Evolutionary conservation across 2,329 filamentous ascomycete species (phyloP).

Genomic region (Leptographium procerum): DNA sequence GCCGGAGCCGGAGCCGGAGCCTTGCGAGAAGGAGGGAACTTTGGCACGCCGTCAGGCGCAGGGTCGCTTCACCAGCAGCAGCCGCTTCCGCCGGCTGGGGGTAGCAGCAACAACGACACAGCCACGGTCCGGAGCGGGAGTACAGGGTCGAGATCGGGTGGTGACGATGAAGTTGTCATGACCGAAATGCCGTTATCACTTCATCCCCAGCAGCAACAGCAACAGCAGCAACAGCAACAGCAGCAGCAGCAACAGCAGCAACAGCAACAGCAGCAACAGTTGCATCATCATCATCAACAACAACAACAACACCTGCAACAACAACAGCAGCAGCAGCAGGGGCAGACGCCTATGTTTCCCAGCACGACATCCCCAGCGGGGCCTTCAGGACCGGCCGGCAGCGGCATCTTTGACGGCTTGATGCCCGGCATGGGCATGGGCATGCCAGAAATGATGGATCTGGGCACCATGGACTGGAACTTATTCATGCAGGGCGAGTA

Average conservation of each 20-base stretch:
- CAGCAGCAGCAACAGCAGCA: conserved; percentile 25
- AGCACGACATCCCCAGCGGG: neutral
- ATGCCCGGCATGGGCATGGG: conserved; percentile 6
- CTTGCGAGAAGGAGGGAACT: too few species aligned
- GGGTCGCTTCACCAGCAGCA: neutral
- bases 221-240: conserved; percentile 24
- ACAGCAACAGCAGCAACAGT: conserved; percentile 7
- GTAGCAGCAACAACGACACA: conserved; percentile 16
- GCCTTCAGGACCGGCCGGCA: neutral
- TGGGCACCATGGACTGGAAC: conserved; percentile 36
- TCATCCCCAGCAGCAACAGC: conserved; percentile 20
- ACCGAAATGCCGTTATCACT: conserved; percentile 7
- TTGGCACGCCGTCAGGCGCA: too few species aligned
- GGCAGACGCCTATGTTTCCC: neutral
- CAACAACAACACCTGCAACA: conserved; percentile 17
- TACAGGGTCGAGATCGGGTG: neutral
- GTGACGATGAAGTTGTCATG: conserved; percentile 6
- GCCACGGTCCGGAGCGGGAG: neutral
- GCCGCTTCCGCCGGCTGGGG: neutral
- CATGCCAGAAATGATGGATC: conserved; percentile 15
- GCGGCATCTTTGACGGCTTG: conserved; percentile 1
- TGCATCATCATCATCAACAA: conserved; percentile 19
- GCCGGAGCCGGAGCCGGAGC: neutral
- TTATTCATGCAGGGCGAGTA: conserved; percentile 30
- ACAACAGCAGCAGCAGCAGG: neutral